Percentiles rank a stretch among this genome's conserved stretches.
Evolutionary conservation across 2,329 filamentous ascomycete species (phyloP).

Genomic region (Diplocarpon rosae): DNA sequence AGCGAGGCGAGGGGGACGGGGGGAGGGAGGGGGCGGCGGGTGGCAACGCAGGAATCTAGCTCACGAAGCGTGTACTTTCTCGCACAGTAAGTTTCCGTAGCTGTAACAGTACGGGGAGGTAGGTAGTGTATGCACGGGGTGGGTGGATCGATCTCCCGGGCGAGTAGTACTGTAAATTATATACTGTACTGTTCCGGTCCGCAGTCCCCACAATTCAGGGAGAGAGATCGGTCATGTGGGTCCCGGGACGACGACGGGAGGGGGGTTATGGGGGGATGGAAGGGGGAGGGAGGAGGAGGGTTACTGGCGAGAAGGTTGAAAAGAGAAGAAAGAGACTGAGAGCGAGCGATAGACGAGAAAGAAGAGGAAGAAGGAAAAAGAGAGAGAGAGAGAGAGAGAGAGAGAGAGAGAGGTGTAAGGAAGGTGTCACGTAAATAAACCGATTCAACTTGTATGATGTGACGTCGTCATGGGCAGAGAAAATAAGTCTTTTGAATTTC

Average conservation of each 20-base stretch:
- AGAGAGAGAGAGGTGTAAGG: background rate
- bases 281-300: background rate
- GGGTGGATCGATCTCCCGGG: background rate
- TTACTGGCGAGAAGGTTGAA: background rate
- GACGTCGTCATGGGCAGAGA: background rate
- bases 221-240: background rate
- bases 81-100: too few species aligned
- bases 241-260: background rate
- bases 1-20: background rate
- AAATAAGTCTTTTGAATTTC: too few species aligned
- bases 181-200: too few species aligned
- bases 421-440: too few species aligned
- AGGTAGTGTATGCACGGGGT: background rate
- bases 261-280: too few species aligned
- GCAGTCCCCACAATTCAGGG: too few species aligned
- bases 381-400: background rate
- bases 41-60: background rate
- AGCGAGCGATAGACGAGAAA: background rate
- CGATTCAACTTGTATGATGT: background rate
- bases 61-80: background rate
- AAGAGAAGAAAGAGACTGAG: background rate
- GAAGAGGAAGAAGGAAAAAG: background rate
- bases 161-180: too few species aligned
- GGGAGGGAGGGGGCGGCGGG: too few species aligned
- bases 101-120: too few species aligned